phyloP scores from a whole-genome alignment of 1,139 yeast species.

The Arxiozyma telluris region DNA sequence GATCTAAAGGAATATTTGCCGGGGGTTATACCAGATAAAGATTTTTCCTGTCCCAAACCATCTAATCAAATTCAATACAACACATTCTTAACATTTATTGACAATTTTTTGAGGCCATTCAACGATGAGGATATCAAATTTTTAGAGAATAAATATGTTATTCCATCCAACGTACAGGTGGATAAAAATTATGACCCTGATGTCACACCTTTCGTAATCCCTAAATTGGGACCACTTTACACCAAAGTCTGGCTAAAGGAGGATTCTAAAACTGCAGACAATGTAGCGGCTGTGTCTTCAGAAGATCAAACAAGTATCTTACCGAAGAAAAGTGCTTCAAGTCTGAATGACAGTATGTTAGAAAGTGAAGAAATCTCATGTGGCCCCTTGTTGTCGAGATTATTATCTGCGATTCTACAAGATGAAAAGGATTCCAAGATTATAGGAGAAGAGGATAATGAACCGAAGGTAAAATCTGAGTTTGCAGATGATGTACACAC shows the following conservation, averaged over 20 bases:
- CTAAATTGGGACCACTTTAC: constrained; percentile 76
- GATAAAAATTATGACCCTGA: constrained; percentile 51
- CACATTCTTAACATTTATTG: constrained; percentile 78
- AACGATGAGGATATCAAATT: constrained; percentile 75
- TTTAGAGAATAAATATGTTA: constrained; percentile 49
- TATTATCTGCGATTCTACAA: constrained; percentile 64
- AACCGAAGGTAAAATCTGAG: not conserved
- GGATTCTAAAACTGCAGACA: constrained; percentile 41
- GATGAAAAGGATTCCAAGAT: constrained; percentile 6
- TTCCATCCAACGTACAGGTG: constrained; percentile 43
- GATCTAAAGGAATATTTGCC: constrained; percentile 74
- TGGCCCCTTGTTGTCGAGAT: constrained; percentile 85
- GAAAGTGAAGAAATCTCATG: constrained; percentile 73
- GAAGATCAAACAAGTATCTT: constrained; percentile 33
- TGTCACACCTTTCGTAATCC: constrained; percentile 62
- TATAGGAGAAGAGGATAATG: constrained; percentile 6
- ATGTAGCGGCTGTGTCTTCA: constrained; percentile 33
- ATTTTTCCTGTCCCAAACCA: constrained; percentile 79
- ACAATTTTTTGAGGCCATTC: constrained; percentile 71
- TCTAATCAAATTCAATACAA: constrained; percentile 86
- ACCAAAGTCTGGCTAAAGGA: constrained; percentile 83
- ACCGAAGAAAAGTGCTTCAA: constrained; percentile 56
- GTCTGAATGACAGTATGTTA: constrained; percentile 51
- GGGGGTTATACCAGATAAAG: constrained; percentile 79
- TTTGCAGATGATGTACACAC: not conserved